Evolutionary conservation across 164 flowering plant genomes (phyloP).

Genomic region (Vitis vinifera): ASM3070453v1 NC_081822.1:3206501-3207000

Average conservation of each 20-base stretch:
- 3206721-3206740: slow-evolving; percentile 20
- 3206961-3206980: slow-evolving; percentile 38
- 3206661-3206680: slow-evolving; percentile 9
- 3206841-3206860: too few species aligned
- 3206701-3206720: slow-evolving; percentile 22
- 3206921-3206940: background rate
- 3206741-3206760: slow-evolving; percentile 23
- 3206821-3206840: background rate
- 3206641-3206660: slow-evolving; percentile 25
- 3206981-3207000: slow-evolving; percentile 35
- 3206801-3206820: slow-evolving; percentile 5
- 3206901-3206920: too few species aligned
- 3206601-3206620: background rate
- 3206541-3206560: too few species aligned
- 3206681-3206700: slow-evolving; percentile 25
- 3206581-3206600: too few species aligned
- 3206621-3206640: slow-evolving; percentile 16
- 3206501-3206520: slow-evolving; percentile 28
- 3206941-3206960: slow-evolving; percentile 46
- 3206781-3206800: slow-evolving; percentile 45
- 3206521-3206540: too few species aligned
- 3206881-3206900: too few species aligned
- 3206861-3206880: too few species aligned
- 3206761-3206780: slow-evolving; percentile 34
- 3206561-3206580: too few species aligned